Evolutionary conservation across 805 yeast species (phyloP), one percentile per base, ranked within the genome.

Genomic region (Torulaspora gathmanii): DNA sequence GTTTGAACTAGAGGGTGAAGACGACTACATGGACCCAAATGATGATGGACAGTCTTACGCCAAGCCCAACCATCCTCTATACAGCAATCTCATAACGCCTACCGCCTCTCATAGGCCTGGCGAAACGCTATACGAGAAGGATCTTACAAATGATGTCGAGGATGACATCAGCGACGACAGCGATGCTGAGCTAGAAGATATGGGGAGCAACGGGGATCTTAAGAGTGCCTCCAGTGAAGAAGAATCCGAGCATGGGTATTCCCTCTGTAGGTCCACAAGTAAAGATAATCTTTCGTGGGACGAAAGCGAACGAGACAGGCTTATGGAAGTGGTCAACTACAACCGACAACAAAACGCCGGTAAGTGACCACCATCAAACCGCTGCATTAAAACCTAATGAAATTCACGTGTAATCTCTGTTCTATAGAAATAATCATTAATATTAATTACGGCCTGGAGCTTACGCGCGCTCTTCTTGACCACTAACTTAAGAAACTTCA

Each of bases 1-100:
- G 68, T 61, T 78, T 72, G 37, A 74, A 74, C 9, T 72, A 9
- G 67, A 63, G 27, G 65, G 61, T 22, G 85, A 77, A 11, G 88
- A 83, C 48, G 89, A 82, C 49, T 83, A 84, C 56, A 79, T 78
- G 54, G 90, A 84, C 58, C 90, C 91, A 1, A 83, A 84, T 57
- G 91, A 85, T 61, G 91, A 84, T 57, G 91, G 91, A 0, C 79
- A 78, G 58, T 80, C 86, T 1, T 84, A 84, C 62, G 78, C 79
- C 42, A 82, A 78, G 59, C 71, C 74, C 19, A 68, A 73, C 33
- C 78, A 81, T 55, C 83, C 86, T 5, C 63, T 83, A 44, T 83
- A 83, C 52, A 59, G 55, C 40, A 66, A 54, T 52, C 58, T 61
- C 60, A 53, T 60, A 25, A 61, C 63, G 2, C 62, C 54, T 3